These are phyloP conservation scores for Bassia scoparia DNA, from an alignment of 148 eudicot genomes.

Conservation along the genomic window DNA sequence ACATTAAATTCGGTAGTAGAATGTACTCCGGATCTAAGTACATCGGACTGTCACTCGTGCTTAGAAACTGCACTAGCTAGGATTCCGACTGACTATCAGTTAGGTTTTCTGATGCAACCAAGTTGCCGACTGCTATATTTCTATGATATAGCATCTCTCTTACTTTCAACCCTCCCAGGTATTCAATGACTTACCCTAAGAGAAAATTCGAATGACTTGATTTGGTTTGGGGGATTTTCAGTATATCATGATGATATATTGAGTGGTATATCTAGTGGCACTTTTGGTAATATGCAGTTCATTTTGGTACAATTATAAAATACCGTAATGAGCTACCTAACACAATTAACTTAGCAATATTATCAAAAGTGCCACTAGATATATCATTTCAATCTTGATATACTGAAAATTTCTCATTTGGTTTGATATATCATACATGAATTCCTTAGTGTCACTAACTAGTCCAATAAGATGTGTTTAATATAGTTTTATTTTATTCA, in stretches of 20 bases:
- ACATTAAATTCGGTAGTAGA: not conserved
- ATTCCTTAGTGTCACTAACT: not conserved
- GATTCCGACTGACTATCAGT: not conserved
- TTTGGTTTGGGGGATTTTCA: not conserved
- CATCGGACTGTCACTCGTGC: conserved; percentile 10
- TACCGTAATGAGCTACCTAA: no score
- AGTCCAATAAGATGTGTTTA: not conserved
- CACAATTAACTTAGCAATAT: no score
- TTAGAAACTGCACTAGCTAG: conserved; percentile 14
- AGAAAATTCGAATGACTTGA: no score
- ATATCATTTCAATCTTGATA: no score
- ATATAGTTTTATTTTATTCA: not conserved
- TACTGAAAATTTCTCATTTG: no score
- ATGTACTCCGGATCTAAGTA: conserved; percentile 17
- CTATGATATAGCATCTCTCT: not conserved
- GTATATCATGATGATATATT: no score
- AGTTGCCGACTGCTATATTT: conserved; percentile 19
- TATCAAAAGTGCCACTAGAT: no score
- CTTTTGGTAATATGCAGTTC: no score
- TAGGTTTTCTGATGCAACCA: not conserved
- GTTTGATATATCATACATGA: not conserved
- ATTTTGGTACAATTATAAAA: no score
- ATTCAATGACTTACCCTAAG: not conserved
- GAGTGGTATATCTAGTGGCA: no score
- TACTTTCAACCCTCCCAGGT: not conserved